A percentile compares a stretch with the other conserved stretches of the same genome.
phyloP scores from a whole-genome alignment of 768 basidiomycete genomes.

The Pisolithus tinctorius region DNA sequence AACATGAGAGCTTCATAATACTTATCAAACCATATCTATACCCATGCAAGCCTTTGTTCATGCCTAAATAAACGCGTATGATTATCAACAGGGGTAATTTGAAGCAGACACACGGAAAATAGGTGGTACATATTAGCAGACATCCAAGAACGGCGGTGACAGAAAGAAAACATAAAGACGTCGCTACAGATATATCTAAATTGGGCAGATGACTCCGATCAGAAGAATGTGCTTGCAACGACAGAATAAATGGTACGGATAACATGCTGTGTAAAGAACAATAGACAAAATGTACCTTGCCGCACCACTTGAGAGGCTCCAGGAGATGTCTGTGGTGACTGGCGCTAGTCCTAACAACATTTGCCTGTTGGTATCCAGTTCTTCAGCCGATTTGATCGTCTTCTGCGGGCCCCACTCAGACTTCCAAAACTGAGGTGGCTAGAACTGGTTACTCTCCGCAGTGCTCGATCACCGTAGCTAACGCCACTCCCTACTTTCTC shows the following conservation, averaged over 20 bases:
- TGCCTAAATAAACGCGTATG: too few relatives aligned
- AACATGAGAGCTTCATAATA: too few relatives aligned
- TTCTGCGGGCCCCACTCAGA: conserved; percentile 59
- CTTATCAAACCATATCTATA: too few relatives aligned
- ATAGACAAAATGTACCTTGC: conserved; percentile 12
- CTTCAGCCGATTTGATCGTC: conserved; percentile 49
- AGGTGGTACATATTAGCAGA: too few relatives aligned
- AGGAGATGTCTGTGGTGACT: not conserved
- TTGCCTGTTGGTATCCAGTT: conserved; percentile 55
- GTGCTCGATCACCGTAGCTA: conserved; percentile 90
- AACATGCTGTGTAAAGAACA: not conserved
- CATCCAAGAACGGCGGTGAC: too few relatives aligned
- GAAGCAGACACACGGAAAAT: too few relatives aligned
- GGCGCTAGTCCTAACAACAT: conserved; percentile 48
- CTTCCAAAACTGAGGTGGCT: conserved; percentile 84
- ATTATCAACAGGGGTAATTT: too few relatives aligned
- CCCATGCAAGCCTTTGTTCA: too few relatives aligned
- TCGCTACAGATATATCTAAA: too few relatives aligned
- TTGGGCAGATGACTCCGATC: not conserved
- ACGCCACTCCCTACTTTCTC: conserved; percentile 94
- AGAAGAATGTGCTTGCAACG: not conserved
- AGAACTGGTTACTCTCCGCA: conserved; percentile 87
- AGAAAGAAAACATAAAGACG: too few relatives aligned
- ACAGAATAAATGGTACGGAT: not conserved
- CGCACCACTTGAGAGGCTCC: not conserved